phyloP scores from a whole-genome alignment of 306 rosid species.

The Lathyrus oleraceus region DNA sequence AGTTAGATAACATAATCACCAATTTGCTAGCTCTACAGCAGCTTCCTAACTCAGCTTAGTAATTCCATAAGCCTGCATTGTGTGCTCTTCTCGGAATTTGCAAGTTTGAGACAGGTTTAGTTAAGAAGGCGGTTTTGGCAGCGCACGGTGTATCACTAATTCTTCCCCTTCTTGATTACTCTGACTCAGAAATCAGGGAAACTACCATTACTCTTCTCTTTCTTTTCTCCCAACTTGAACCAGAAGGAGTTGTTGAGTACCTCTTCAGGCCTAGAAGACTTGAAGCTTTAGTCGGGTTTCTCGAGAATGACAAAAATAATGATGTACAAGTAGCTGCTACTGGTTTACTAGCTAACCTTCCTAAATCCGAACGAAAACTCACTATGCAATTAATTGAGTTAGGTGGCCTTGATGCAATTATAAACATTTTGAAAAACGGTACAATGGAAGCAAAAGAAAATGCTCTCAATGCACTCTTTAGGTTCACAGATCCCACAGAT shows the following conservation, averaged over 20 bases:
- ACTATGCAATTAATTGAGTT: constrained; percentile 59
- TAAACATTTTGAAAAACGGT: constrained; percentile 61
- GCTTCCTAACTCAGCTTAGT: constrained; percentile 41
- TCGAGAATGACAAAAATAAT: constrained; percentile 57
- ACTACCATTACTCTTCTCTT: constrained; percentile 60
- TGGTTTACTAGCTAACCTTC: constrained; percentile 76
- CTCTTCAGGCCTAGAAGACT: constrained; percentile 77
- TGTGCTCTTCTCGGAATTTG: constrained; percentile 65
- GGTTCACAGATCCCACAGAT: constrained; percentile 77
- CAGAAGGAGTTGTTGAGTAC: constrained; percentile 74
- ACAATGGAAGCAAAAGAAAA: constrained; percentile 73
- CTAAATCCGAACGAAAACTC: constrained; percentile 63
- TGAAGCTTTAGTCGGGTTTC: constrained; percentile 77
- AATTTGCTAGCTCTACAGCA: constrained; percentile 50
- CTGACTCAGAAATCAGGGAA: constrained; percentile 64
- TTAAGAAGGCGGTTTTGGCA: constrained; percentile 64
- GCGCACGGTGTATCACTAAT: constrained; percentile 60
- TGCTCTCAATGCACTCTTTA: constrained; percentile 80
- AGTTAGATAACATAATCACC: constrained; percentile 62
- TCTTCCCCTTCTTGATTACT: constrained; percentile 69
- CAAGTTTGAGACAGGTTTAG: constrained; percentile 66
- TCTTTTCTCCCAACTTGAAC: constrained; percentile 77
- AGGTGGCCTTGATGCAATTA: constrained; percentile 63
- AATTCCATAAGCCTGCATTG: constrained; percentile 60
- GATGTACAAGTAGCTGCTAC: constrained; percentile 80